phyloP scores from a whole-genome alignment of 148 eudicot species.

The Rhododendron molle region DNA sequence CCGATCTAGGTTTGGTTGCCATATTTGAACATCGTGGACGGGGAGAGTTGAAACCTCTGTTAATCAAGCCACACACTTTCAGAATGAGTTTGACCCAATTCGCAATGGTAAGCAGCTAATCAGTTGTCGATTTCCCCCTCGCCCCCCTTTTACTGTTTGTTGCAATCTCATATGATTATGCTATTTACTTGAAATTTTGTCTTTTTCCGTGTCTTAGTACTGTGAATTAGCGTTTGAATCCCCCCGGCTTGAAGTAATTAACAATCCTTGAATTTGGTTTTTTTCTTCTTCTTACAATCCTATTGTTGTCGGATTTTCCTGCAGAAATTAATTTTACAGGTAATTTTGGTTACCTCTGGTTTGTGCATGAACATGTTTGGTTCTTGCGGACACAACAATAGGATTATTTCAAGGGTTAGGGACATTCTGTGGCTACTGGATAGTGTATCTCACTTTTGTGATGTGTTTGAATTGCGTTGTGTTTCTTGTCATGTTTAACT shows the following conservation, averaged over 20 bases:
- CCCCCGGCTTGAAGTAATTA: background rate
- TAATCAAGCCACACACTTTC: background rate
- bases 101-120: background rate
- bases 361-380: no score
- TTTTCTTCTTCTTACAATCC: background rate
- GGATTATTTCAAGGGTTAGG: no score
- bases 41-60: background rate
- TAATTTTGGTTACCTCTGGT: no score
- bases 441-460: no score
- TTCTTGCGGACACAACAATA: no score
- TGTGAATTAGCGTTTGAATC: background rate
- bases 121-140: no score
- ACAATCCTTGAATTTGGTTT: background rate
- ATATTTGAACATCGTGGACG: background rate
- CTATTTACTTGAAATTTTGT: background rate
- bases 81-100: background rate
- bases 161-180: background rate
- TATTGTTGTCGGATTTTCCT: no score
- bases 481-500: no score
- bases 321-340: no score
- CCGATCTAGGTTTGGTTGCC: background rate
- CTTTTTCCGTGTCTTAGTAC: background rate
- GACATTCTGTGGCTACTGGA: no score
- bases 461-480: no score
- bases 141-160: background rate